Evolutionary conservation across 345 rosid species (phyloP).

Genomic region (Rhodamnia rubescens): DNA sequence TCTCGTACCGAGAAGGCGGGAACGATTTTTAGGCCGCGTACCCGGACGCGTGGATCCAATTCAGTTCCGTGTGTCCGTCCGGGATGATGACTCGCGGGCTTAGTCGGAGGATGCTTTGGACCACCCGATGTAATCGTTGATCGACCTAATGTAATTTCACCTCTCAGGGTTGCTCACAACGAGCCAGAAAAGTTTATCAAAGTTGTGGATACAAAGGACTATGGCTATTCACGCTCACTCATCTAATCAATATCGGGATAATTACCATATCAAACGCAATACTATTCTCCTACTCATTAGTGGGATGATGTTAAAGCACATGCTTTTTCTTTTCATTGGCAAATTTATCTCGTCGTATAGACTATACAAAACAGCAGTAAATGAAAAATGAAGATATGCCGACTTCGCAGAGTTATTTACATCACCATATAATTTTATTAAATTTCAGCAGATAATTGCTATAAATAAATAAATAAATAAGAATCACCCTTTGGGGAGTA

Average conservation of each 20-base stretch:
- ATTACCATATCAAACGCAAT: background rate
- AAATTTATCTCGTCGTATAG: background rate
- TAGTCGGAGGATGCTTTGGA: background rate
- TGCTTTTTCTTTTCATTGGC: background rate
- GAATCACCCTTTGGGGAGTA: background rate
- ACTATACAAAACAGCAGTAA: background rate
- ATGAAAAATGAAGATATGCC: background rate
- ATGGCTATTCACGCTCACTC: background rate
- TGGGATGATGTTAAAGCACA: background rate
- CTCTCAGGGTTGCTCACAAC: background rate
- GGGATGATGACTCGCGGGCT: background rate
- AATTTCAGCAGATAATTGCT: background rate
- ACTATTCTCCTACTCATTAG: background rate
- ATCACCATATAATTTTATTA: background rate
- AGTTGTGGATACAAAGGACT: background rate
- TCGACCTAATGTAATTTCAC: background rate
- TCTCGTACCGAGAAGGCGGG: background rate
- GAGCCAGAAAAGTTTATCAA: background rate
- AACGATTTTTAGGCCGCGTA: background rate
- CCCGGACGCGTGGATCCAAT: background rate
- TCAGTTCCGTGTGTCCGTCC: background rate
- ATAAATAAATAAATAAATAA: background rate
- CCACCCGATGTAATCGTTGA: background rate
- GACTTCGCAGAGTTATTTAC: background rate
- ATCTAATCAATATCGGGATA: background rate